A percentile compares a stretch with the other conserved stretches of the same genome.
phyloP scores from a whole-genome alignment of 495 filamentous ascomycete genomes.

The Pseudoneurospora amorphoporcata region DNA sequence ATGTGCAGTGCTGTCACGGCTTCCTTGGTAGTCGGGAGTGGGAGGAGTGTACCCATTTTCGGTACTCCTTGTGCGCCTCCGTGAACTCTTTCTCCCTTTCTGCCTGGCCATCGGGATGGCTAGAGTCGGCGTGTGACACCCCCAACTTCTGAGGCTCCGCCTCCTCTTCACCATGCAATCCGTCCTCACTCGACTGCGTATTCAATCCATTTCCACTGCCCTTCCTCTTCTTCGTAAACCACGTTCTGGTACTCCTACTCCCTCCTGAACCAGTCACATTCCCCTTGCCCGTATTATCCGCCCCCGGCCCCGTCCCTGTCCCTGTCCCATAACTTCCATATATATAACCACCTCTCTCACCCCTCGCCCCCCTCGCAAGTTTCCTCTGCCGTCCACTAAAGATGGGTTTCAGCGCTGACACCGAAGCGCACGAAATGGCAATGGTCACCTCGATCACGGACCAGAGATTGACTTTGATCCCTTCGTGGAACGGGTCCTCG shows the following conservation, averaged over 20 bases:
- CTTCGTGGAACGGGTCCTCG: conserved; percentile 23
- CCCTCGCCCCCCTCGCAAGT: neutral
- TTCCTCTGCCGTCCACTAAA: conserved; percentile 17
- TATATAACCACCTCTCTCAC: neutral
- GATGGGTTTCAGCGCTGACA: conserved; percentile 36
- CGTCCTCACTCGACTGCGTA: neutral
- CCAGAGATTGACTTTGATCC: conserved; percentile 29
- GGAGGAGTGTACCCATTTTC: neutral
- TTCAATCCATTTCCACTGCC: neutral
- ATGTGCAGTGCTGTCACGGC: neutral
- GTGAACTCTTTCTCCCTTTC: neutral
- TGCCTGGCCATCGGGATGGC: neutral
- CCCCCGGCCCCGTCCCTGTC: neutral
- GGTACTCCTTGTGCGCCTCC: neutral
- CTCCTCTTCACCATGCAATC: neutral
- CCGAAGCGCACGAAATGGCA: conserved; percentile 40
- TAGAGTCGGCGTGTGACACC: neutral
- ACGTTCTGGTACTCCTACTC: neutral
- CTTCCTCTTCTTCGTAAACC: neutral
- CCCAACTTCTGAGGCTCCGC: neutral
- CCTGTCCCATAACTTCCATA: neutral
- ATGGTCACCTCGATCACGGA: conserved; percentile 42
- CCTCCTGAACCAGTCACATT: neutral
- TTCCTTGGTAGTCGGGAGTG: neutral
- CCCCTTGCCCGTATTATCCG: neutral